Evolutionary conservation across 140 eudicot genomes (phyloP).

Genomic region (Oenanthe javanica): DNA sequence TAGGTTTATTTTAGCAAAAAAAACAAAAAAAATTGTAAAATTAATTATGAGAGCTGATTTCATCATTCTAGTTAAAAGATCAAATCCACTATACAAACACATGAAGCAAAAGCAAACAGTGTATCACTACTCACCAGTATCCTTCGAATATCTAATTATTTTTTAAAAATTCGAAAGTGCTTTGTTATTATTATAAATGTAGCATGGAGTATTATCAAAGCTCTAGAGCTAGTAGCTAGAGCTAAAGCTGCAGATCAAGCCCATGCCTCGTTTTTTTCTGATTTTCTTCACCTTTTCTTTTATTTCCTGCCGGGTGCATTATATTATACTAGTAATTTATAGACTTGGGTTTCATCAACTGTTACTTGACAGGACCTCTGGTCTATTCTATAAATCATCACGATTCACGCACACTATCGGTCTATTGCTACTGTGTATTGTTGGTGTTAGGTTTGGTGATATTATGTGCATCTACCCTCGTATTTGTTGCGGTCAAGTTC

Average conservation of each 20-base stretch:
- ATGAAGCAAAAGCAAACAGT: not conserved
- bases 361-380: not conserved
- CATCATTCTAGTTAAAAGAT: not conserved
- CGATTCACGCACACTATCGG: too few relatives aligned
- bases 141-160: not conserved
- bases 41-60: too few relatives aligned
- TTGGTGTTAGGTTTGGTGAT: not conserved
- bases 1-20: too few relatives aligned
- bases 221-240: conserved; percentile 3
- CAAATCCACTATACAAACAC: not conserved
- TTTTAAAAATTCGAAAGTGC: not conserved
- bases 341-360: not conserved
- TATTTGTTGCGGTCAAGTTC: not conserved
- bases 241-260: conserved; percentile 1
- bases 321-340: not conserved
- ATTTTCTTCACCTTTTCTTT: not conserved
- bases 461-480: not conserved
- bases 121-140: not conserved
- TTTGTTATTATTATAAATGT: not conserved
- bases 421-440: not conserved
- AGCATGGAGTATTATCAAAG: not conserved
- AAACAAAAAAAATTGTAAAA: too few relatives aligned
- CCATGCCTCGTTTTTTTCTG: not conserved
- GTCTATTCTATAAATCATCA: not conserved
- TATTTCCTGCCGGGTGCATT: not conserved